These are phyloP conservation scores for Entomortierella parvispora DNA, from an alignment of 192 early-diverging fungal genomes.

Conservation along the genomic window DNA sequence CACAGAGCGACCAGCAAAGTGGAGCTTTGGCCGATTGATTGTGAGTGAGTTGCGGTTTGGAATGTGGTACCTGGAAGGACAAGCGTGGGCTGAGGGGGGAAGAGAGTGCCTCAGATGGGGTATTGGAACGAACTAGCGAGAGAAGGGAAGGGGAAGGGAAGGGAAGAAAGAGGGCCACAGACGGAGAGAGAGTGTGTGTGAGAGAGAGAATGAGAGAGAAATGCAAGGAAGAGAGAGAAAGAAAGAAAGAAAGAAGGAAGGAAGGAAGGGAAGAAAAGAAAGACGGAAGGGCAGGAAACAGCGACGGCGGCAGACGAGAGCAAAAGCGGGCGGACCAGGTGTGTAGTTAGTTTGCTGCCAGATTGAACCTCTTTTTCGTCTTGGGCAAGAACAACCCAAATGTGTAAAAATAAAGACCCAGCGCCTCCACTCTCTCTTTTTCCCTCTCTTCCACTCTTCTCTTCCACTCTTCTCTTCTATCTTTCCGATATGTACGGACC, in stretches of 20 bases:
- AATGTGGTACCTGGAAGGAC: not conserved
- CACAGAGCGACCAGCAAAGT: too few species aligned
- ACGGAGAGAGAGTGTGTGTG: not conserved
- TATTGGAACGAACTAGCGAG: not conserved
- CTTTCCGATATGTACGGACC: slow-evolving; percentile 46
- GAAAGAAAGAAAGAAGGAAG: not conserved
- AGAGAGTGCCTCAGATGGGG: not conserved
- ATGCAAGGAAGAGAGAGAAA: not conserved
- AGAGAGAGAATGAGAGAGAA: not conserved
- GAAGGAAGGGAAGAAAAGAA: not conserved
- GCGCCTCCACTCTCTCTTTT: too few species aligned
- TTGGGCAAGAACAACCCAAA: not conserved
- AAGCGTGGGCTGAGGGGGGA: not conserved
- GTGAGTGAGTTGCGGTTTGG: too few species aligned
- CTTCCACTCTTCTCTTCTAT: too few species aligned
- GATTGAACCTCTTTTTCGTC: too few species aligned
- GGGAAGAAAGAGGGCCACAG: not conserved
- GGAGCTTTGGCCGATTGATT: too few species aligned
- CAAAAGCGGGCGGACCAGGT: not conserved
- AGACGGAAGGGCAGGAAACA: not conserved
- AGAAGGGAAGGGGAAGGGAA: not conserved
- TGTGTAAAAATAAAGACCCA: not conserved
- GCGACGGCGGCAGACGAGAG: not conserved
- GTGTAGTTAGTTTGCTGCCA: not conserved
- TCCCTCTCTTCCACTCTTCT: too few species aligned